Evolutionary conservation across 2,329 filamentous ascomycete genomes (phyloP), one percentile per base, ranked within the genome.

Genomic region (Pezicula carpinea): DNA sequence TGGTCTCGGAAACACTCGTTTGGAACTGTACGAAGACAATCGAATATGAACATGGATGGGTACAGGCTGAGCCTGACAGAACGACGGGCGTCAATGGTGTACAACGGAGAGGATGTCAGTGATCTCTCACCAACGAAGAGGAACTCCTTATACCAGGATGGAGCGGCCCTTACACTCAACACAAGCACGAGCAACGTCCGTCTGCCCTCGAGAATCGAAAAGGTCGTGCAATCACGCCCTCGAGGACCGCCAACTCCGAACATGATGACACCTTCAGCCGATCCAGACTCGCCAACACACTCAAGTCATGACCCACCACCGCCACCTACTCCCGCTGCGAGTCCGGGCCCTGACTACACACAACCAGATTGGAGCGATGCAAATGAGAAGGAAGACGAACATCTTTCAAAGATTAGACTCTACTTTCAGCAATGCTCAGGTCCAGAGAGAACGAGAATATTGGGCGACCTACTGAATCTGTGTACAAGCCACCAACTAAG

Each of bases 401-500:
- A 92, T 58, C 77, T 95, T 46, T 76, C 88, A 55, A 84, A 90
- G 62, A 82, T 93, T 48, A 80, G 88, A 51, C 79, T 84, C 51
- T 82, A 90, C 60, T 97, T 97, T 63, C 82, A 83, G 59, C 81
- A 84, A 46, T 83, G 89, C 66, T 85, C 83, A 48, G 80, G 84
- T 19, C 79, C 82, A 1, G 87, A 92, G 67, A 82, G 88, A 48
- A 87, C 90, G 59, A 80, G 87, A 33, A 80, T 95, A 59, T 73
- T 99, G 49, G 89, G 89, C 43, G 91, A 96, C 64, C 74, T 99
- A 48, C 73, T 99, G 54, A 95, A 95, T 61, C 79, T 96, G 58
- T 99, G 93, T 71, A 95, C 95, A 58, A 96, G 89, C 59, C 90
- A 95, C 62, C 87, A 95, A 66, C 75, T 99, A 56, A 96, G 90